Base-by-base conservation (phyloP, 2,329 filamentous ascomycete genomes). In the Cordyceps fumosorosea region DNA sequence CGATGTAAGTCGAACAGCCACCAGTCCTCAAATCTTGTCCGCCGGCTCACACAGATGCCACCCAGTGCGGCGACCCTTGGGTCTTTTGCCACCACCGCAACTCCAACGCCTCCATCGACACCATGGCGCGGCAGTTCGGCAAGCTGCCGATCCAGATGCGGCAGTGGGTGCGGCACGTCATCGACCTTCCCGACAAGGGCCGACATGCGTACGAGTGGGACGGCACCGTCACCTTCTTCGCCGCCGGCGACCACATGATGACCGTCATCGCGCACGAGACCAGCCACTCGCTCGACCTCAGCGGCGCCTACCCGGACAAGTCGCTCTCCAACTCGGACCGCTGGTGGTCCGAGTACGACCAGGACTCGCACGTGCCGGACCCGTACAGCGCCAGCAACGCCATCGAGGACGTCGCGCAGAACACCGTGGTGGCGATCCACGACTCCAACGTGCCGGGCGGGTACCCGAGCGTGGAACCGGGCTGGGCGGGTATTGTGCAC, bases 81-180 rank as follows among this genome's bases (percentile, higher is more conserved):
- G 63, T 69, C 60, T 67, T 72, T 56, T 72, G 70, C 61, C 66
- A 69, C 18, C 67, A 70, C 58, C 67, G 63, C 52, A 54, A 65
- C 26, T 64, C 67, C 8, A 51, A 62, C 11, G 58, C 64, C 32
- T 62, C 53, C 63, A 54, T 66, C 56, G 55, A 63, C 20, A 64
- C 65, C 53, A 70, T 71, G 66, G 65, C 67, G 12, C 63, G 56
- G 26, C 47, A 66, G 34, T 69, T 70, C 22, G 69, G 69, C 50
- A 66, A 65, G 48, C 34, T 71, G 11, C 70, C 70, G 20, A 54
- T 71, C 26, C 66, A 66, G 60, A 68, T 68, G 53, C 66, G 70
- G n/a, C 62, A 66, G 42, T 65, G 66, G 58, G 64, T 70, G 32
- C 65, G 65, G 20, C 67, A 70, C 56, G 59, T 61, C 59, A 51